Conservation (phyloP, 177 flowering plant species). For the Vitis hybrid region DNA sequence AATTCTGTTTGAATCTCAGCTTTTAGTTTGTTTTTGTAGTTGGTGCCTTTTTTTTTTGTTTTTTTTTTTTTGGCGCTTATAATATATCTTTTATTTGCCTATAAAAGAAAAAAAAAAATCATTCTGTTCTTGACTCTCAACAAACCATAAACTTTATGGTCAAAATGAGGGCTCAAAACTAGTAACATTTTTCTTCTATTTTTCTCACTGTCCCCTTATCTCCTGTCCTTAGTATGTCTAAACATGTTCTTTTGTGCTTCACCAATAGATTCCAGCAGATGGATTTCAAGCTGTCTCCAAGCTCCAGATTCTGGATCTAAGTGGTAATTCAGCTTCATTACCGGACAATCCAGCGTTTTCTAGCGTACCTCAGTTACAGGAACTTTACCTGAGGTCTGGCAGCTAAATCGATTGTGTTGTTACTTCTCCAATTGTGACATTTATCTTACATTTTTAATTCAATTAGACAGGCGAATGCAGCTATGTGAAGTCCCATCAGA, state of each 20-base stretch:
- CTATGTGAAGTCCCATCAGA: slow-evolving; percentile 68
- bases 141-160: too few relatives aligned
- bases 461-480: slow-evolving; percentile 59
- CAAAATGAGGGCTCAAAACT: too few relatives aligned
- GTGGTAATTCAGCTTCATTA: slow-evolving; percentile 66
- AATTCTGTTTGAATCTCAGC: too few relatives aligned
- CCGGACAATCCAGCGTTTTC: slow-evolving; percentile 60
- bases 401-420: neutral
- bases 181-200: neutral
- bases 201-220: neutral
- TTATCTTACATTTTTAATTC: slow-evolving; percentile 10
- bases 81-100: too few relatives aligned
- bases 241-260: slow-evolving; percentile 5
- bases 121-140: too few relatives aligned
- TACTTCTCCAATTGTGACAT: neutral
- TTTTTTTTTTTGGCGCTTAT: too few relatives aligned
- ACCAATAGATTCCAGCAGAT: slow-evolving; percentile 68
- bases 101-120: too few relatives aligned
- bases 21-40: too few relatives aligned
- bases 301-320: slow-evolving; percentile 89
- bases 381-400: slow-evolving; percentile 84
- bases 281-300: slow-evolving; percentile 61
- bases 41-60: too few relatives aligned
- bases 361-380: slow-evolving; percentile 67
- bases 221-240: neutral